phyloP scores from a whole-genome alignment of 208 protist genomes.

The Angomonas ambiguus region DNA sequence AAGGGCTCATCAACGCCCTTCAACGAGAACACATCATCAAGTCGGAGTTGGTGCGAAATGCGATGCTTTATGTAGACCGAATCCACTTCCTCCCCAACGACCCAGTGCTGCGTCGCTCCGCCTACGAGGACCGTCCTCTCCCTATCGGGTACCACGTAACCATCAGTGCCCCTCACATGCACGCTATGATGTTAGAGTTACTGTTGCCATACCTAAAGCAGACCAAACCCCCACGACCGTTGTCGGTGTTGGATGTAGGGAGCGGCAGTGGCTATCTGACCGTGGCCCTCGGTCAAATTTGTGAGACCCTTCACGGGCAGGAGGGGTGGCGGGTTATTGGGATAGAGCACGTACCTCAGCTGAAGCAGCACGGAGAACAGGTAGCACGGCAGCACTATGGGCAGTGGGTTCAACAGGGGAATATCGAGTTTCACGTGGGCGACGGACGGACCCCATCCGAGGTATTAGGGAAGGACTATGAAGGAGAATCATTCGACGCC shows the following conservation, averaged over 20 bases:
- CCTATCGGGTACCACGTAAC: constrained; percentile 81
- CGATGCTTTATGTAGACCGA: constrained; percentile 74
- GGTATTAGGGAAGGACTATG: constrained; percentile 10
- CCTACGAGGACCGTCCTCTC: constrained; percentile 71
- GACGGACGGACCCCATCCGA: constrained; percentile 52
- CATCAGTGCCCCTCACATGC: constrained; percentile 91
- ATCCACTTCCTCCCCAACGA: constrained; percentile 50
- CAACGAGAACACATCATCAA: constrained; percentile 43
- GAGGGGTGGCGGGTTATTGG: constrained; percentile 47
- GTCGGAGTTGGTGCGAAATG: constrained; percentile 38
- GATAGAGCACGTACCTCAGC: constrained; percentile 71
- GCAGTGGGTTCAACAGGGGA: constrained; percentile 27
- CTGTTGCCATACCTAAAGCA: constrained; percentile 38
- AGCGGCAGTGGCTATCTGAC: constrained; percentile 90
- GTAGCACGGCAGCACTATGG: constrained; percentile 42
- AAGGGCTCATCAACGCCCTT: constrained; percentile 51
- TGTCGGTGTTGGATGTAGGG: constrained; percentile 75
- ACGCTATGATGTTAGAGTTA: constrained; percentile 84
- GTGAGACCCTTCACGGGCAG: constrained; percentile 20
- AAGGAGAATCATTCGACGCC: constrained; percentile 44
- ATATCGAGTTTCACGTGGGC: constrained; percentile 47
- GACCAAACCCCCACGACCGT: background rate
- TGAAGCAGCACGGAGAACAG: constrained; percentile 35
- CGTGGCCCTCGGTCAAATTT: constrained; percentile 55
- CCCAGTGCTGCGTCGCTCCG: constrained; percentile 4